These are phyloP conservation scores for Ophiostoma sp. DNA, from an alignment of 2,329 filamentous ascomycete genomes.

Conservation along the genomic window DNA sequence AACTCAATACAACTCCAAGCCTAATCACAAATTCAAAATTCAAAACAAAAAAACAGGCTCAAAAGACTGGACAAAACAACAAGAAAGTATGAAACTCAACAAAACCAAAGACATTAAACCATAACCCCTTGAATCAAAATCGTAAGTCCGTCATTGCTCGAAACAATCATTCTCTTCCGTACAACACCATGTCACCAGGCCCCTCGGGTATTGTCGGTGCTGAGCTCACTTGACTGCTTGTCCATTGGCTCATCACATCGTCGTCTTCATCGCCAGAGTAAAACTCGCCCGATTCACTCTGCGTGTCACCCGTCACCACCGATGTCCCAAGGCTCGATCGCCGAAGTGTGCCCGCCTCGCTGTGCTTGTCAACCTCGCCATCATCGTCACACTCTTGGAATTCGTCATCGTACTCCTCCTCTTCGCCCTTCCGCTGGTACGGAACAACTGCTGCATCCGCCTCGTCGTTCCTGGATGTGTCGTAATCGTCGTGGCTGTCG, in stretches of 20 bases:
- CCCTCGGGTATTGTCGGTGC: slow-evolving; percentile 27
- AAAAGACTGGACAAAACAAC: slow-evolving; percentile 2
- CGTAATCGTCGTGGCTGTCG: slow-evolving; percentile 16
- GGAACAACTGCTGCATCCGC: slow-evolving; percentile 21
- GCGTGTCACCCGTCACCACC: slow-evolving; percentile 31
- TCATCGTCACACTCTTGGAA: slow-evolving; percentile 25
- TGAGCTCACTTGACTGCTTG: slow-evolving; percentile 30
- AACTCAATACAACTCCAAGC: neutral
- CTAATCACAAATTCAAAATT: neutral
- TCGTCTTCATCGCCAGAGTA: slow-evolving; percentile 37
- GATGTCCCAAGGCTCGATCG: slow-evolving; percentile 41
- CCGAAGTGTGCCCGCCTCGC: slow-evolving; percentile 49
- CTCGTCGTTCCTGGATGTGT: slow-evolving; percentile 19
- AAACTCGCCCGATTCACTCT: slow-evolving; percentile 28
- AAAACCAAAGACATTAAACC: neutral
- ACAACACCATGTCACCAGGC: slow-evolving; percentile 29
- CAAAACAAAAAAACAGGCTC: neutral
- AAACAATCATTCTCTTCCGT: slow-evolving; percentile 19
- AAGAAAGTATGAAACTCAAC: neutral
- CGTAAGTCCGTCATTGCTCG: neutral
- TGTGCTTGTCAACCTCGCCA: slow-evolving; percentile 38
- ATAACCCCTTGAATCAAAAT: neutral
- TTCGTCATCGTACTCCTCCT: neutral
- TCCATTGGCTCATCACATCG: slow-evolving; percentile 42
- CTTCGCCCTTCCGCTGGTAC: slow-evolving; percentile 12